Conservation (phyloP, 2,329 filamentous ascomycete genomes). For the Colletotrichum sp. region DNA sequence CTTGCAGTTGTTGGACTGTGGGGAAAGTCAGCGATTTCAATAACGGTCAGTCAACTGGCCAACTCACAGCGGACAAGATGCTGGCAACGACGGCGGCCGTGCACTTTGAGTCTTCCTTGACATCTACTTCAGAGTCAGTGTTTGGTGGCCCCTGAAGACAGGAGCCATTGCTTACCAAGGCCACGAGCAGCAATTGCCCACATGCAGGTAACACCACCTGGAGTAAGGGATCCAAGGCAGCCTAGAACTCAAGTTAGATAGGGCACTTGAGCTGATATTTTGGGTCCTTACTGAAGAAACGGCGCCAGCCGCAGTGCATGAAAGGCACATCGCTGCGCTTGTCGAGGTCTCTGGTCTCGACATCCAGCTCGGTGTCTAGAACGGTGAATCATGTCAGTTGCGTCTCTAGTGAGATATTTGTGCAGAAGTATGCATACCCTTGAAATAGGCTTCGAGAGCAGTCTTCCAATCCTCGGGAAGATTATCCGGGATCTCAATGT, state of each 20-base stretch:
- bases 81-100: neutral
- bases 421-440: neutral
- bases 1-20: constrained; percentile 3
- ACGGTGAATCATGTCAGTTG: neutral
- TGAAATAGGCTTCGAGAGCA: neutral
- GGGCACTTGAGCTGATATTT: neutral
- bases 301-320: neutral
- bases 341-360: neutral
- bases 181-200: neutral
- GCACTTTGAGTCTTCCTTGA: constrained; percentile 4
- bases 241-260: neutral
- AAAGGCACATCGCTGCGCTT: neutral
- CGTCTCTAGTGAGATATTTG: neutral
- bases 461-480: neutral
- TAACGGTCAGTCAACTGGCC: neutral
- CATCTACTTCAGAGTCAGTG: neutral
- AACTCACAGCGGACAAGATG: neutral
- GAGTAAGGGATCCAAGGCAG: neutral
- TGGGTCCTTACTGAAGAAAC: neutral
- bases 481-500: neutral
- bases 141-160: accelerated
- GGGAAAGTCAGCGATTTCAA: neutral
- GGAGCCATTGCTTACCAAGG: neutral
- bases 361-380: neutral
- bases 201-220: neutral